Conservation (phyloP, 768 basidiomycete species). For the Rhodosporidiobolus odoratus region DNA sequence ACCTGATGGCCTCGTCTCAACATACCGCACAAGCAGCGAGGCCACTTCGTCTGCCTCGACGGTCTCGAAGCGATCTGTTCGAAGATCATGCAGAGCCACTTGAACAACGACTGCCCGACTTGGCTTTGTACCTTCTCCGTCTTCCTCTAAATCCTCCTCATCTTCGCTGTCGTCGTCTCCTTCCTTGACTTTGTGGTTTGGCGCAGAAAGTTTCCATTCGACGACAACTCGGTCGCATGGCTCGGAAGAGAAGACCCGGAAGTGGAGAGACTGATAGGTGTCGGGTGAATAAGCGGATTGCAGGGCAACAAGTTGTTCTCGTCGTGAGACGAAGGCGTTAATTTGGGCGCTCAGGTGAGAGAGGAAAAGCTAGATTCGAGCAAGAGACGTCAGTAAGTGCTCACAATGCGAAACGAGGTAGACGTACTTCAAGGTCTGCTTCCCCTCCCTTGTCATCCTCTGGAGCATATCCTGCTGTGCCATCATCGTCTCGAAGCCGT, state of each 20-base stretch:
- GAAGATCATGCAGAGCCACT: not conserved
- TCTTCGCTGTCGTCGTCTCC: not conserved
- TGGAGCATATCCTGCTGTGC: not conserved
- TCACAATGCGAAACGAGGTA: too few relatives aligned
- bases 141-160: not conserved
- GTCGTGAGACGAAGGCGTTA: slow-evolving; percentile 11
- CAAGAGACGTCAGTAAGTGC: not conserved
- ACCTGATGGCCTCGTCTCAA: slow-evolving; percentile 1
- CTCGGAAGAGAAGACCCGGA: slow-evolving; percentile 15
- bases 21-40: not conserved
- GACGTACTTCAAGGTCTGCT: slow-evolving; percentile 10
- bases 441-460: not conserved
- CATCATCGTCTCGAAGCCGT: not conserved
- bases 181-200: not conserved
- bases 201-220: slow-evolving; percentile 4
- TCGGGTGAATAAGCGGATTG: not conserved
- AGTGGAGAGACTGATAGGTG: not conserved
- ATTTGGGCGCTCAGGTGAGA: slow-evolving; percentile 3
- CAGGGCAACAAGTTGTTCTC: slow-evolving; percentile 12
- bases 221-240: slow-evolving; percentile 10
- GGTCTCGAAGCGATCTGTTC: not conserved
- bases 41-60: not conserved
- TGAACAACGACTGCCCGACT: not conserved
- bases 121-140: not conserved
- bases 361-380: slow-evolving; percentile 19